Evolutionary conservation across 805 yeast genomes (phyloP).

Genomic region (Candida hispaniensis): DNA sequence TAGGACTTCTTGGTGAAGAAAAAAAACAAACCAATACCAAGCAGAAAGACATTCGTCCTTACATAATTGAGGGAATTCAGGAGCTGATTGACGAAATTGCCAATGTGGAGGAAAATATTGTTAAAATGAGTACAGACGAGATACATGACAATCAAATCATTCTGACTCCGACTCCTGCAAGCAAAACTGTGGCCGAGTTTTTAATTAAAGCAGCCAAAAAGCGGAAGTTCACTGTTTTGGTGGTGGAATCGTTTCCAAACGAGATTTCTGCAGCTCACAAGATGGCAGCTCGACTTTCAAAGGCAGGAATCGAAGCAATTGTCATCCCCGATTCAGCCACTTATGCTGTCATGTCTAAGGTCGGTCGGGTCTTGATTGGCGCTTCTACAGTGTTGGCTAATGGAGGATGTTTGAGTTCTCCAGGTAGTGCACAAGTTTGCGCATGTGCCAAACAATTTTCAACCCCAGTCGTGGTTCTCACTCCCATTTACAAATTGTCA

Average conservation of each 20-base stretch:
- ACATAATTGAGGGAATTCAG: constrained; percentile 83
- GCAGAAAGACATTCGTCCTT: constrained; percentile 58
- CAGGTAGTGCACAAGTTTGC: constrained; percentile 88
- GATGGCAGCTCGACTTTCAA: constrained; percentile 70
- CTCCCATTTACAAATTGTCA: constrained; percentile 86
- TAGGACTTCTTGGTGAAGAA: constrained; percentile 55
- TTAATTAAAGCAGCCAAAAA: constrained; percentile 76
- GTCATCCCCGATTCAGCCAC: constrained; percentile 88
- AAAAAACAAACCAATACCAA: constrained; percentile 20
- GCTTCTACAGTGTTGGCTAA: constrained; percentile 89
- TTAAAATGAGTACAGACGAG: constrained; percentile 81
- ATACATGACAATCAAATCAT: constrained; percentile 70
- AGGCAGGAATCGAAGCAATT: constrained; percentile 79
- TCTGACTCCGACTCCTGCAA: constrained; percentile 89
- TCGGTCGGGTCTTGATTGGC: constrained; percentile 91
- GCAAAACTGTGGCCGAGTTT: constrained; percentile 80
- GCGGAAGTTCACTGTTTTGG: constrained; percentile 78
- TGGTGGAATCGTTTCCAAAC: constrained; percentile 88
- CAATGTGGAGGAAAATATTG: constrained; percentile 82
- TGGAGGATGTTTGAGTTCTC: constrained; percentile 83
- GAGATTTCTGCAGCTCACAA: constrained; percentile 64
- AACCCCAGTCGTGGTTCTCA: constrained; percentile 94
- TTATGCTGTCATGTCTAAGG: constrained; percentile 93
- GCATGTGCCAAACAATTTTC: constrained; percentile 91
- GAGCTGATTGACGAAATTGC: constrained; percentile 86